Conservation (phyloP, 2,329 filamentous ascomycete species). For the Alternaria consortialis region DNA sequence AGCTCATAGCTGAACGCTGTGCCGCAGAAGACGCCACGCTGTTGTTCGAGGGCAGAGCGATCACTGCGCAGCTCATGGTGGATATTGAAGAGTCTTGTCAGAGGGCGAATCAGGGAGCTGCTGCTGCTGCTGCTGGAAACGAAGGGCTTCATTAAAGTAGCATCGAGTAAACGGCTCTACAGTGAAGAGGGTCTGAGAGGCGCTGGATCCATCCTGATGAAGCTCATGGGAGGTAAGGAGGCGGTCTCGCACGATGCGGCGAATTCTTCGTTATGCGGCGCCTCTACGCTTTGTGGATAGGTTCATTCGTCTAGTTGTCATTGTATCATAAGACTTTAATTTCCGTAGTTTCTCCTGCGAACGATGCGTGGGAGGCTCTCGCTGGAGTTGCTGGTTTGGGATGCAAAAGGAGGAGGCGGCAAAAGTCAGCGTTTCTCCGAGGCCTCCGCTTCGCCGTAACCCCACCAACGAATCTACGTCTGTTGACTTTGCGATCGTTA, state of each 20-base stretch:
- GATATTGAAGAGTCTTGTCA: neutral
- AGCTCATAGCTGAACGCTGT: neutral
- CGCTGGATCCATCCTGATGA: neutral
- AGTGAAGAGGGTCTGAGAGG: neutral
- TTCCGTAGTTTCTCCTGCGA: neutral
- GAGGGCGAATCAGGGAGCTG: neutral
- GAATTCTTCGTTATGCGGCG: neutral
- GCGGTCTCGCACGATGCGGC: neutral
- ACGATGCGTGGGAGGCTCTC: neutral
- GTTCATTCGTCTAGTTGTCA: neutral
- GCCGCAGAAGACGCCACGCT: neutral
- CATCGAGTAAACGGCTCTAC: accelerated
- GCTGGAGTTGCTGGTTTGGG: neutral
- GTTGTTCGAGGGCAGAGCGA: neutral
- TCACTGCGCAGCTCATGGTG: neutral
- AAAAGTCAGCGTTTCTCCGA: neutral
- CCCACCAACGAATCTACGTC: neutral
- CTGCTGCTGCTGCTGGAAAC: neutral
- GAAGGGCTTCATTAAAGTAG: neutral
- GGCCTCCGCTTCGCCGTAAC: neutral
- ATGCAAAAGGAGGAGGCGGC: neutral
- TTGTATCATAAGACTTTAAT: neutral
- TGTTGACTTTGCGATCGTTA: neutral
- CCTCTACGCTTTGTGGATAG: neutral
- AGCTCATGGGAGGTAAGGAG: neutral